Evolutionary conservation across 225 moss, liverwort and hornwort species (phyloP), one percentile per base, ranked within the genome.

Genomic region (Takakia lepidozioides): DNA sequence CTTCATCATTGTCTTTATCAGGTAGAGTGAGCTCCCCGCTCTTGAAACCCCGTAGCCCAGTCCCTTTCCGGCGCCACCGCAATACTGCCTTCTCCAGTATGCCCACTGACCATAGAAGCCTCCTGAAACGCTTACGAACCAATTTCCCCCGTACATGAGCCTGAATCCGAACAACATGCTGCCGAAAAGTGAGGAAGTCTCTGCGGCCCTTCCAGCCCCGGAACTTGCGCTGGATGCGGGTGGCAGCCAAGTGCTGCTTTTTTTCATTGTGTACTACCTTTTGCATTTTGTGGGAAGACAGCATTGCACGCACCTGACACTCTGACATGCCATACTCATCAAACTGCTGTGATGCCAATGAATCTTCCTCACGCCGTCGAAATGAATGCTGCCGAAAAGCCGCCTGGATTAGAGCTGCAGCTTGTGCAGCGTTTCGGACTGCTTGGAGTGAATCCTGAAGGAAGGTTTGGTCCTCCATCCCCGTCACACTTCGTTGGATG

Each of bases 211-310:
- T 80, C 80, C 80, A 80, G 37, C 80, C 70, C 46, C 80, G 50
- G 43, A 70, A 80, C 55, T 80, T 80, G 46, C 74, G 80, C 52
- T 80, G 80, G 23, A 80, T 80, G 54, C 80, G 80, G 54, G 74
- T 80, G 19, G 80, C 80, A 26, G 80, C 80, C 55, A 80, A 54
- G 32, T 80, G 51, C 13, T 51, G 72, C 56, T 37, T 80, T 54
- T 64, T 80, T n/a, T 71, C 80, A 27, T 67, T 45, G 42, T 64
- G 67, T 16, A 67, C 74, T 46, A 63, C 52, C 29, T 25, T 49
- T 28, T 49, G 48, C 5, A 28, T 28, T 1, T 26, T 26, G 3
- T 7, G 27, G 8, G 74, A 60, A n/a, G 66, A 61, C 27, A 74
- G 19, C 11, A 70, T 37, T 1, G 63, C 69, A 29, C 56, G 74